Base-by-base conservation (phyloP, 176 grass and related monocot species). In the Oryza punctata region DNA sequence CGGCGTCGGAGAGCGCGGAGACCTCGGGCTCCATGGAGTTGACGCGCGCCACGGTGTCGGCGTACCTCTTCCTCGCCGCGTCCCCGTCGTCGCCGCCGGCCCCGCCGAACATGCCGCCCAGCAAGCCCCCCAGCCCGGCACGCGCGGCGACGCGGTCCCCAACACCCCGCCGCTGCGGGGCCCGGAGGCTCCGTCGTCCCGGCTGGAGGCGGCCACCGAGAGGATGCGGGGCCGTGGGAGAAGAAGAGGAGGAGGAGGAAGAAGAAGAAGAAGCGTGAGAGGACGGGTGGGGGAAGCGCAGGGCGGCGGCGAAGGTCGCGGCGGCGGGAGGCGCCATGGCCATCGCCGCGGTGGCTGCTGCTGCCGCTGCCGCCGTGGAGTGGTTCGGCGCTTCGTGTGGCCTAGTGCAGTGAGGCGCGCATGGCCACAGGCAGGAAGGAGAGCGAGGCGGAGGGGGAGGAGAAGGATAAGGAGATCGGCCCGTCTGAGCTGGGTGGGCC, bases 71-170 rank as follows among this genome's bases (percentile, higher is more conserved):
- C 83, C 93, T 91, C 65, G 93, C 87, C 26, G 76, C 93, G 79
- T 98, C 96, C 44, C 96, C 96, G 47, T 86, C 87, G 80, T 98
- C 96, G 72, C 91, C 85, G 38, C 93, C 87, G 46, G 69, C 88
- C 63, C 92, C 87, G 72, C 90, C 92, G 60, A 98, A 98, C 44
- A 98, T 81, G 66, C 89, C 91, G 30, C 96, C 96, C 24, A 98
- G 75, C 43, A 98, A 78, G 27, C 89, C 93, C 30, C 96, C 93
- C 35, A 98, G 80, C 41, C 70, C 65, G 29, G 91, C 87, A 37
- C 8, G 85, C 44, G 26, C 40, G 12, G 73, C 30, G 75, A 69
- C 76, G 14, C 37, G 23, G 24, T 50, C 41, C 5, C 75, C 52
- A 3, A 30, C 45, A 7, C 63, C 35, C 13, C 76, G 9, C 77